Percentiles rank a stretch among this genome's conserved stretches.
Evolutionary conservation across 306 rosid species (phyloP).

Genomic region (Luffa aegyptiaca): DNA sequence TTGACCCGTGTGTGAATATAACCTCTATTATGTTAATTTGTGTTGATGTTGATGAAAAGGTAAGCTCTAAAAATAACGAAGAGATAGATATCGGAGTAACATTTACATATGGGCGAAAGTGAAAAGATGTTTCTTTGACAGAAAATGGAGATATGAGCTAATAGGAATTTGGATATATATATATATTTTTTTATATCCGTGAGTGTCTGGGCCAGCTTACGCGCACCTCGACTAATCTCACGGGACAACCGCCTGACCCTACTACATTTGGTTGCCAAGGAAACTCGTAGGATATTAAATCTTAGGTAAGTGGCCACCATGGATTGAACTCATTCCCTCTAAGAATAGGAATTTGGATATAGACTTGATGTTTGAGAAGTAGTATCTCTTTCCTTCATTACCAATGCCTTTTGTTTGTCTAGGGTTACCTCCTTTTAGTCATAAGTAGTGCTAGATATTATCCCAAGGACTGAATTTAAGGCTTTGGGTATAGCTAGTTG

Average conservation of each 20-base stretch:
- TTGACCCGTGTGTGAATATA: background rate
- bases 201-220: no score
- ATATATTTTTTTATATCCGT: no score
- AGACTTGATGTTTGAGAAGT: background rate
- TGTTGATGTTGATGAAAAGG: background rate
- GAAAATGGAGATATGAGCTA: background rate
- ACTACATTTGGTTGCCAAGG: no score
- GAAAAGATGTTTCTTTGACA: no score
- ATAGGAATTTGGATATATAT: background rate
- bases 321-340: no score
- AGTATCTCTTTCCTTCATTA: background rate
- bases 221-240: no score
- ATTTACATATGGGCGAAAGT: no score
- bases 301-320: no score
- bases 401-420: background rate
- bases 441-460: background rate
- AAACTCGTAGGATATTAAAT: no score
- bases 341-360: background rate
- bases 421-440: background rate
- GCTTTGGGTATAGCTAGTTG: background rate
- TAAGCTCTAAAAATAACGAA: background rate
- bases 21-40: background rate
- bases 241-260: no score
- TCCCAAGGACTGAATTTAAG: background rate
- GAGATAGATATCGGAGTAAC: background rate